Evolutionary conservation across 768 basidiomycete genomes (phyloP), one percentile per base, ranked within the genome.

Genomic region (Tephrocybe sp.): DNA sequence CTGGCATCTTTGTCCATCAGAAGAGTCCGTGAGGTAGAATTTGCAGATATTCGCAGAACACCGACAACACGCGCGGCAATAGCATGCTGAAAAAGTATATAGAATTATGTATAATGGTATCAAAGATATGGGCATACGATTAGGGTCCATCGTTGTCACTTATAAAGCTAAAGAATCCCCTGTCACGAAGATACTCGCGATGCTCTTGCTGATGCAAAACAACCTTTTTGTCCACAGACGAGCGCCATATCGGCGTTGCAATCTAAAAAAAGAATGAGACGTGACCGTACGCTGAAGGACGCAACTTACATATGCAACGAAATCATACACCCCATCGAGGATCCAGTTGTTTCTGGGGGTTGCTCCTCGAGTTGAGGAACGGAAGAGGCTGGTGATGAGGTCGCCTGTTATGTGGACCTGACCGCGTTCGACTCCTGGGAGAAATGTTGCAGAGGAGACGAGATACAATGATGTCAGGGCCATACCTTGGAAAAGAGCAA

Each of bases 341-440:
- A 89, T 54, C 49, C 72, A 62, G 61, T 80, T 84, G 53, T 82
- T 81, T 9, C 76, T 68, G 1, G 86, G 86, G 0, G 83, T 71
- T 24, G 79, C 68, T 0, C 87, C 90, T 16, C 83, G 74, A 0
- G 86, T 83, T 6, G 78, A 82, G 5, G 84, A 76, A 18, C 87
- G 75, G 64, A 95, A 87, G 16, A 92, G 53, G 43, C 74, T 67
- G 3, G 84, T 82, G 27, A 86, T 77, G 24, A 90, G 66, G 58
- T 92, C 86, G 19, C 77, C 80, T 1, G 87, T 83, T 49, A 93
- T 92, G 52, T 94, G 88, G 47, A 78, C 82, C 4, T 89, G 69
- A 21, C 85, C 86, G 18, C 72, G 78, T 57, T 82, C 74, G 9
- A 95, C 76, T 21, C 91, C 91, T 86, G 5, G 25, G 9, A 32